Conservation (phyloP, 148 eudicot species). For the Camellia granthamiana region DNA sequence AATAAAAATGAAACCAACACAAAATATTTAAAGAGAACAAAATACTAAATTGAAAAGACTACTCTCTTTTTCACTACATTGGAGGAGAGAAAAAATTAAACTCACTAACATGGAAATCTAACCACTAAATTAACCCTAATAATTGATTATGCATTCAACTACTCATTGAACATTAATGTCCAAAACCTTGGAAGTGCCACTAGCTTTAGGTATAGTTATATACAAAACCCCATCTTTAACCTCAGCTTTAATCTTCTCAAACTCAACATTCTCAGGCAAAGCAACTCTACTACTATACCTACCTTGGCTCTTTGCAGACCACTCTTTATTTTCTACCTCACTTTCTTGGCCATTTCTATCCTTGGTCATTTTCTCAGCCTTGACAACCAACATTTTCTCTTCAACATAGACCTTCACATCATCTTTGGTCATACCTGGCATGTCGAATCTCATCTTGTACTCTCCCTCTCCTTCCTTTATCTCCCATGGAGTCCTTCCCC, state of each 20-base stretch:
- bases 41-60: no score
- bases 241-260: conserved; percentile 81
- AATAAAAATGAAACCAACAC: no score
- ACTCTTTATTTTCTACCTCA: conserved; percentile 31
- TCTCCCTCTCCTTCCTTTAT: conserved; percentile 51
- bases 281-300: conserved; percentile 56
- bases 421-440: conserved; percentile 72
- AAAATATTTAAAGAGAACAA: no score
- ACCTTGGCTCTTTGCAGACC: conserved; percentile 66
- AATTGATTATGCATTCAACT: no score
- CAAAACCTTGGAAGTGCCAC: conserved; percentile 39
- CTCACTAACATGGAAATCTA: no score
- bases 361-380: conserved; percentile 46
- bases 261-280: conserved; percentile 66
- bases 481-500: conserved; percentile 83
- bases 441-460: conserved; percentile 70
- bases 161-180: conserved; percentile 51
- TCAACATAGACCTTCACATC: conserved; percentile 73
- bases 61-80: no score
- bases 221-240: conserved; percentile 81
- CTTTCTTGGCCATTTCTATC: conserved; percentile 16
- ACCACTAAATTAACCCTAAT: no score
- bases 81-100: no score
- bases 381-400: conserved; percentile 73
- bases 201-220: conserved; percentile 59